These are phyloP conservation scores for Mucor mucedo DNA, from an alignment of 371 early-diverging fungal genomes.

Conservation along the genomic window DNA sequence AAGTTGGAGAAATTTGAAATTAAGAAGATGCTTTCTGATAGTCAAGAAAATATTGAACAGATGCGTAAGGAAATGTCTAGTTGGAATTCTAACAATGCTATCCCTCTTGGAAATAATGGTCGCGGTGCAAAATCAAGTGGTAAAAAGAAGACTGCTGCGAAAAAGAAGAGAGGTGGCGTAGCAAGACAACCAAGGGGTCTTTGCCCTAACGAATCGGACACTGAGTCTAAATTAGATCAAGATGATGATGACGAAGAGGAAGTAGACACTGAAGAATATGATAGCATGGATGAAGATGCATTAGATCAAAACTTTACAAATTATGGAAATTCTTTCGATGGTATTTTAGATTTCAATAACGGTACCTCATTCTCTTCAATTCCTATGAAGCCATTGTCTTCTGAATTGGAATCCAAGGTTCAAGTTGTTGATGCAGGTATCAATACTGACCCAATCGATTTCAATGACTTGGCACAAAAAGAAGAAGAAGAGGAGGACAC, in stretches of 20 bases:
- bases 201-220: conserved; percentile 15
- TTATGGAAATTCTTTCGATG: conserved; percentile 15
- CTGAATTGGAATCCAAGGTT: conserved; percentile 27
- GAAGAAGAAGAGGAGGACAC: background rate
- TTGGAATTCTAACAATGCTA: conserved; percentile 17
- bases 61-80: conserved; percentile 51
- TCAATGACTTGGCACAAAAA: background rate
- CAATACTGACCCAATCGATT: conserved; percentile 28
- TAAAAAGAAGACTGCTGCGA: conserved; percentile 17
- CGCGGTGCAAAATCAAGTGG: conserved; percentile 7
- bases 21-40: conserved; percentile 65
- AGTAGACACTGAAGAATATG: background rate
- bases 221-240: background rate
- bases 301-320: conserved; percentile 1
- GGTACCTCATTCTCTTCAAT: conserved; percentile 12
- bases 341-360: conserved; percentile 1
- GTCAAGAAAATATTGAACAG: conserved; percentile 69
- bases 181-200: conserved; percentile 33
- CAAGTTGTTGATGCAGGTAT: conserved; percentile 26
- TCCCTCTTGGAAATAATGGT: conserved; percentile 1
- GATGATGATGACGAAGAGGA: conserved; percentile 13
- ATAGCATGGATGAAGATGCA: conserved; percentile 5
- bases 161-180: conserved; percentile 23
- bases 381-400: conserved; percentile 33
- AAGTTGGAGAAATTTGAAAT: conserved; percentile 65